Conservation (phyloP, 2,329 filamentous ascomycete species). For the Claviceps digitariae region DNA sequence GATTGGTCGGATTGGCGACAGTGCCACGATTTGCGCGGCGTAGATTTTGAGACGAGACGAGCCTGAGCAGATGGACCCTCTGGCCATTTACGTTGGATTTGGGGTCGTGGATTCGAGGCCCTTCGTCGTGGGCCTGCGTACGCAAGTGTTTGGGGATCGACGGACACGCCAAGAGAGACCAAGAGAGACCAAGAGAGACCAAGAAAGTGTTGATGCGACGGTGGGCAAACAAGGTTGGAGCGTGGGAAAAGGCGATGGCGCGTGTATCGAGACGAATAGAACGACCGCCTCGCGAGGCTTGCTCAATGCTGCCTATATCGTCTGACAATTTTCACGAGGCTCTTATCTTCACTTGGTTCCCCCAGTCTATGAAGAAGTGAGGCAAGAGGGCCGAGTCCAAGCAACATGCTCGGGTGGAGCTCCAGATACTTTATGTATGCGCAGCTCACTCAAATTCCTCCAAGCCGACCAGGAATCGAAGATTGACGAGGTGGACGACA, state of each 20-base stretch:
- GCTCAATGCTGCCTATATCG: neutral
- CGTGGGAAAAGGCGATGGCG: neutral
- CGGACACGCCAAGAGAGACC: neutral
- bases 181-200: neutral
- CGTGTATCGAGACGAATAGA: neutral
- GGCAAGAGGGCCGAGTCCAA: neutral
- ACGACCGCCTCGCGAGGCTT: neutral
- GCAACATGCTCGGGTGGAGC: neutral
- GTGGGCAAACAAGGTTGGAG: neutral
- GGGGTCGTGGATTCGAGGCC: neutral
- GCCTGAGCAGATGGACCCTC: neutral
- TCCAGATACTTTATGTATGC: neutral
- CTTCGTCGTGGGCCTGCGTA: neutral
- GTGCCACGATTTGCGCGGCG: neutral
- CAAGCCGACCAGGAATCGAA: neutral
- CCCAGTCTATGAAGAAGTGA: neutral
- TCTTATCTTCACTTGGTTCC: neutral
- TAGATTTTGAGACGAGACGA: neutral
- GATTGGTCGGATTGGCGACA: neutral
- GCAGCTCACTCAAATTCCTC: neutral
- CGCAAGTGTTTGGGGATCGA: neutral
- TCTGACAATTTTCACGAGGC: neutral
- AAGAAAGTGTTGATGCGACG: neutral
- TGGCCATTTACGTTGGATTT: neutral
- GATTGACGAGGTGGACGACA: neutral